Evolutionary conservation across 805 yeast species (phyloP), one percentile per base, ranked within the genome.

Genomic region (Candida silvatica): DNA sequence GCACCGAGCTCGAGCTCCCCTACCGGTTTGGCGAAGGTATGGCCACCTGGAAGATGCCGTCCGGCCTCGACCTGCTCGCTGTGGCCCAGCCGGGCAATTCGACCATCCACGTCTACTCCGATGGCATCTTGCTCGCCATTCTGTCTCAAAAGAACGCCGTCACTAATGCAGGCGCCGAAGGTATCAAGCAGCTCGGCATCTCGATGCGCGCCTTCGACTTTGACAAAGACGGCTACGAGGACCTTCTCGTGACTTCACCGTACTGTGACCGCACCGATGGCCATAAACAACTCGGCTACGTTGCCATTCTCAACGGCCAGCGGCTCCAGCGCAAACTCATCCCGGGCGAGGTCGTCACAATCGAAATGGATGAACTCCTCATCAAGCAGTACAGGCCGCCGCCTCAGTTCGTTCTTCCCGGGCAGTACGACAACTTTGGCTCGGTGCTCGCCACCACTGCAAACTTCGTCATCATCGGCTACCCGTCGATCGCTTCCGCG

Each of bases 31-130:
- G 83, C 0, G 46, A 59, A 0, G 43, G 56, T 2, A 40, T 71
- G 28, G 52, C 56, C 1, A 43, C 43, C 2, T 54, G 64, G 40
- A 45, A 38, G 1, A 15, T 59, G 12, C 12, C 31, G 0, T 37
- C 48, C 5, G 59, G 49, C 4, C 24, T 46, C 2, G 59, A 66
- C 7, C 59, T 62, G 32, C 48, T 76, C 6, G 61, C 67, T 0
- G 61, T 73, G 4, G 51, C 74, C 1, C 66, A 69, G 35, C 81
- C 83, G 0, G 82, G 83, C 0, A 27, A 48, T 0, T 71, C 77
- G 4, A 40, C 46, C 1, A 32, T 77, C 1, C 61, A 63, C 31
- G 37, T 74, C 5, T 71, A 54, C 39, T 29, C 27, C 1, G 29
- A 34, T 1, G 40, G 37, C 6, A 18, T 26, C 8, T 17, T 47